phyloP scores from a whole-genome alignment of 192 early-diverging fungal species.

The Linnemannia exigua region DNA sequence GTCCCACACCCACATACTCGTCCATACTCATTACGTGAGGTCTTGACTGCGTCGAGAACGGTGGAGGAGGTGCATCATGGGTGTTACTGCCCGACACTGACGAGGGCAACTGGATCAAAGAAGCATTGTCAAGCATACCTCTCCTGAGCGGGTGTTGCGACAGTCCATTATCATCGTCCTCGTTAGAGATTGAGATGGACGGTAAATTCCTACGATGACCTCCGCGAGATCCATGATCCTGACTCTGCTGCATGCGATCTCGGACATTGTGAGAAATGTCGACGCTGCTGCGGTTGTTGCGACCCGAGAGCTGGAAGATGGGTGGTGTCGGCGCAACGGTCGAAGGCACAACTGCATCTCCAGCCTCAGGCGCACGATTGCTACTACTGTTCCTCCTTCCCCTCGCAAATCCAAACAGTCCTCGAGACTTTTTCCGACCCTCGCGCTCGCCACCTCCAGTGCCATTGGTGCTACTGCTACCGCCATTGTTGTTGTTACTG shows the following conservation, averaged over 20 bases:
- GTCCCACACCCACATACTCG: constrained; percentile 36
- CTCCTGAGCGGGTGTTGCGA: constrained; percentile 14
- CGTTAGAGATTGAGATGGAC: constrained; percentile 39
- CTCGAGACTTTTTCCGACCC: constrained; percentile 28
- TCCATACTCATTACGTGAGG: constrained; percentile 46
- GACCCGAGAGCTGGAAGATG: constrained; percentile 13
- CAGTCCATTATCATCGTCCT: constrained; percentile 8
- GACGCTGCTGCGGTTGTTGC: constrained; percentile 21
- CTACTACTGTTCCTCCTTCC: constrained; percentile 16
- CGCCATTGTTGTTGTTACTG: neutral
- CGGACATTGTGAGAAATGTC: constrained; percentile 16
- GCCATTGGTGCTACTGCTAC: neutral
- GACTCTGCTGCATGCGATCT: neutral
- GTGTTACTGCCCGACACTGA: neutral
- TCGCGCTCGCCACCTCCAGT: constrained; percentile 22
- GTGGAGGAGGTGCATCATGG: neutral
- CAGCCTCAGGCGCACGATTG: neutral
- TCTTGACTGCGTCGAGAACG: neutral
- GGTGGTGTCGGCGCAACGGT: neutral
- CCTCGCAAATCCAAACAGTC: constrained; percentile 38
- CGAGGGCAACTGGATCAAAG: constrained; percentile 24
- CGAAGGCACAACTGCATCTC: constrained; percentile 24
- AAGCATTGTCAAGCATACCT: constrained; percentile 32
- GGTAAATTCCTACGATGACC: constrained; percentile 43
- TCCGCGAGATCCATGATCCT: neutral